Base-by-base conservation (phyloP, 768 basidiomycete species). In the Rhodotorula babjevae region DNA sequence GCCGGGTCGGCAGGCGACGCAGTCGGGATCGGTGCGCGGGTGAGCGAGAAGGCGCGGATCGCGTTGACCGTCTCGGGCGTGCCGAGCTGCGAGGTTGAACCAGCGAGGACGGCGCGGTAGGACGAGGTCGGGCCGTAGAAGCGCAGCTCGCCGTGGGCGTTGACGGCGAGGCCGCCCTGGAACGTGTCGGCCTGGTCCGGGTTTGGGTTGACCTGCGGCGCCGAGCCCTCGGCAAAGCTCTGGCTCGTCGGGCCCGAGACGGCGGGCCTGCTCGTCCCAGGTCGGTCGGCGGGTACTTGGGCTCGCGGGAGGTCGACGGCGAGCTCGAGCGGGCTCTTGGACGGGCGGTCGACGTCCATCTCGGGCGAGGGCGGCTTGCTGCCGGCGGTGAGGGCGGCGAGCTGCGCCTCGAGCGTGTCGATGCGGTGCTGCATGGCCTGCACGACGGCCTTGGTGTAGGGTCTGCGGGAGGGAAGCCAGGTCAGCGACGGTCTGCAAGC, bases 381-480 rank as follows among this genome's bases (percentile, higher is more conserved):
- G 31, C 14, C 15, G 47, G 33, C 66, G 36, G 71, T 72, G 0
- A 72, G 36, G 47, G 61, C 57, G 15, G 69, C 52, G 33, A 74
- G 66, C 27, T 71, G 69, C 2, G 67, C 62, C 47, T 74, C 73
- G 56, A 75, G 64, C 25, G 74, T 67, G 44, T 75, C 69, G 67
- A 75, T 75, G 10, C 74, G 67, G 27, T 68, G 68, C 59, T 75
- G 74, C 69, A 75, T 71, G 3, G 74, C 74, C 31, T 66, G 64
- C 27, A 72, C 71, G 49, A 72, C 71, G 14, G 71, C 66, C 47
- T 72, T 72, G 31, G 71, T 67, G 58, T 72, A 72, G 31, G 71
- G 71, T 49, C 49, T 72, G 57, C 3, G 23, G 31, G 23, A 25
- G 8, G 55, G 42, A 46, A 5, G 2, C 0, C 21, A 5, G 25